These are phyloP conservation scores for Mangifera indica DNA, from an alignment of 345 rosid species.

Conservation along the genomic window DNA sequence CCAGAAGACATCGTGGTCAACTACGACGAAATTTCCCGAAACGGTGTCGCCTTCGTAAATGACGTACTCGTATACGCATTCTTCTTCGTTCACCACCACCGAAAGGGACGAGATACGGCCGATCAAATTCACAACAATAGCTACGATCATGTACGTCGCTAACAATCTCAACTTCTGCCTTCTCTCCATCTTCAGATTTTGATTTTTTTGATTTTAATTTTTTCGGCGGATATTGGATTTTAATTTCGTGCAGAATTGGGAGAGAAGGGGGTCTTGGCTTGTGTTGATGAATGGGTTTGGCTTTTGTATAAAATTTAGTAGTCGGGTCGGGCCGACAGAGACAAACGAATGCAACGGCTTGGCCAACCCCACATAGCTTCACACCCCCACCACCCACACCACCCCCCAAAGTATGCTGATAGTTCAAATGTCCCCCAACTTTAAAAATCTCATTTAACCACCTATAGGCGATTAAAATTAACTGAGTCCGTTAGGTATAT, in stretches of 20 bases:
- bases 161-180: constrained; percentile 20
- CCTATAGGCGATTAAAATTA: too few species aligned
- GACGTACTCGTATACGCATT: constrained; percentile 92
- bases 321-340: too few species aligned
- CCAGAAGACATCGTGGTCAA: constrained; percentile 99
- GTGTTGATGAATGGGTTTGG: too few species aligned
- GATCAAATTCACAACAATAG: constrained; percentile 39
- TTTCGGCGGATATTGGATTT: not conserved
- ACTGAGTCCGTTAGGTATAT: too few species aligned
- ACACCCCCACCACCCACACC: too few species aligned
- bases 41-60: constrained; percentile 88
- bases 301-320: not conserved
- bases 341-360: too few species aligned
- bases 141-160: constrained; percentile 29
- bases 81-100: constrained; percentile 79
- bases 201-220: not conserved
- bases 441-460: too few species aligned
- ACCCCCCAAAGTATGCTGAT: too few species aligned
- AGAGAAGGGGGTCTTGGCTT: too few species aligned
- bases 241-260: too few species aligned
- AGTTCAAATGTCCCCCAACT: too few species aligned
- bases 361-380: too few species aligned
- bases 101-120: constrained; percentile 63
- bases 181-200: constrained; percentile 14
- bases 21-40: constrained; percentile 95